phyloP scores from a whole-genome alignment of 1,284 basidiomycete genomes.

The Fomitopsis pinicola region DNA sequence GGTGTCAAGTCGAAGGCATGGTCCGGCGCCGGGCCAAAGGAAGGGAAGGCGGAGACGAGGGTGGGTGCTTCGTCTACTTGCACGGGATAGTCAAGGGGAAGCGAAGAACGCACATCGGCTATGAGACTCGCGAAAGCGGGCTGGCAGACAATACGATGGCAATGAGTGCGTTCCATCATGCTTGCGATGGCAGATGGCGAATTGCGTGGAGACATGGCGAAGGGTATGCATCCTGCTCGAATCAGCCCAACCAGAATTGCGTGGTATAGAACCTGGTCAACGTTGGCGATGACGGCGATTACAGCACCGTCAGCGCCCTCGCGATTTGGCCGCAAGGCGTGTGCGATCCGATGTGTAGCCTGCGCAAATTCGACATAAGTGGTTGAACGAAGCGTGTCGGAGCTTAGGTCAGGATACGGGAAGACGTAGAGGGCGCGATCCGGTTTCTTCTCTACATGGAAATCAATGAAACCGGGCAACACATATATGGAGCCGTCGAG shows the following conservation, averaged over 20 bases:
- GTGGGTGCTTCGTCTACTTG: slow-evolving; percentile 8
- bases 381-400: too few species aligned
- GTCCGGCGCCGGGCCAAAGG: background rate
- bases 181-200: slow-evolving; percentile 12
- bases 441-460: slow-evolving; percentile 30
- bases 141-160: slow-evolving; percentile 10
- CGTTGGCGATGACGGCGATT: slow-evolving; percentile 27
- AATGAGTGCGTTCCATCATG: slow-evolving; percentile 10
- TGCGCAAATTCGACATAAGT: slow-evolving; percentile 12
- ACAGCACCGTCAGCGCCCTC: slow-evolving; percentile 18
- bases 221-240: slow-evolving; percentile 28
- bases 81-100: background rate
- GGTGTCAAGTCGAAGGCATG: background rate
- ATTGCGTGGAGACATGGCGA: slow-evolving; percentile 12
- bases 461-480: slow-evolving; percentile 24
- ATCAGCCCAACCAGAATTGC: slow-evolving; percentile 26
- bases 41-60: slow-evolving; percentile 13
- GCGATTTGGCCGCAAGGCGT: slow-evolving; percentile 22
- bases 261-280: slow-evolving; percentile 29
- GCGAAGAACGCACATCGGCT: background rate
- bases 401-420: background rate
- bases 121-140: slow-evolving; percentile 6
- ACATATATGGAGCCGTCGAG: slow-evolving; percentile 12
- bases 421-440: slow-evolving; percentile 16
- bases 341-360: slow-evolving; percentile 31